phyloP scores from a whole-genome alignment of 768 basidiomycete genomes.

The Hericium coralloides region DNA sequence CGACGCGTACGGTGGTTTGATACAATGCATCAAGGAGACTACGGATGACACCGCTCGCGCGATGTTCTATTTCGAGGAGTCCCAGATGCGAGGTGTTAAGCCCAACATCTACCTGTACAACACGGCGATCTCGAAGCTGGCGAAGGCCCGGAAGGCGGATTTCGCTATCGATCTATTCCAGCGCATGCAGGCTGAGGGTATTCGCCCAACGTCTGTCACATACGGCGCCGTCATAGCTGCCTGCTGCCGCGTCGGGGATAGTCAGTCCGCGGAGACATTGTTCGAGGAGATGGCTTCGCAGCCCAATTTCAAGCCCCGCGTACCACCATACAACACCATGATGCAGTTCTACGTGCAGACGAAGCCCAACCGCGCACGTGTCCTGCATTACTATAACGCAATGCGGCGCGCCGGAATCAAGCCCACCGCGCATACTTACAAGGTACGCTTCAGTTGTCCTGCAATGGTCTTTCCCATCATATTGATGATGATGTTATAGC shows the following conservation, averaged over 20 bases:
- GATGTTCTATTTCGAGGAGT: constrained; percentile 74
- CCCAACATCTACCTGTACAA: constrained; percentile 92
- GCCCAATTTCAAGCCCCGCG: constrained; percentile 73
- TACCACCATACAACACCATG: constrained; percentile 98
- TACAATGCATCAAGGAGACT: constrained; percentile 82
- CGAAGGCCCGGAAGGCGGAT: constrained; percentile 91
- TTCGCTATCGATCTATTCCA: constrained; percentile 81
- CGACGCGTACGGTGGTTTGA: constrained; percentile 88
- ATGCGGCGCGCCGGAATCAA: constrained; percentile 50
- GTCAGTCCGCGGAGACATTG: constrained; percentile 65
- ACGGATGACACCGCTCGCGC: constrained; percentile 93
- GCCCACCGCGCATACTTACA: constrained; percentile 91
- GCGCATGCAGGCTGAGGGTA: constrained; percentile 61
- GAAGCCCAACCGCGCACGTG: constrained; percentile 76
- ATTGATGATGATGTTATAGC: constrained; percentile 30
- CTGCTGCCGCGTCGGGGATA: constrained; percentile 89
- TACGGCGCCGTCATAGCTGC: constrained; percentile 93
- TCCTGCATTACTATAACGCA: constrained; percentile 65
- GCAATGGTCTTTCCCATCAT: not conserved
- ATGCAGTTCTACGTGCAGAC: constrained; percentile 92
- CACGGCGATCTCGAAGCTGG: constrained; percentile 93
- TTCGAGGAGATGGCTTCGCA: constrained; percentile 78
- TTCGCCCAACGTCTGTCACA: constrained; percentile 76
- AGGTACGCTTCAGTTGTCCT: constrained; percentile 36
- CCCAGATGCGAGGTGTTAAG: constrained; percentile 52